Evolutionary conservation across 1,139 yeast genomes (phyloP).

Genomic region (Diutina ranongensis): DNA sequence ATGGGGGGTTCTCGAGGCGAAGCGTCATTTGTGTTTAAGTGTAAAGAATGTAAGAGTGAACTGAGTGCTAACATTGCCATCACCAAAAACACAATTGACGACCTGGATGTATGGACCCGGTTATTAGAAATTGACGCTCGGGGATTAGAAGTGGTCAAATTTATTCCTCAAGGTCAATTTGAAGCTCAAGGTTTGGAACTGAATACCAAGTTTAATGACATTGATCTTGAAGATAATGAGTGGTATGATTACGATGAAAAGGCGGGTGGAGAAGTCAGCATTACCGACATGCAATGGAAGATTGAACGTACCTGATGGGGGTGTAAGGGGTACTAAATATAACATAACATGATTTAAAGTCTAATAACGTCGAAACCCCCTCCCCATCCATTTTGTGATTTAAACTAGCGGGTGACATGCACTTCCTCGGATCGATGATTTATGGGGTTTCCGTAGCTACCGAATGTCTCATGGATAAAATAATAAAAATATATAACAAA

Average conservation of each 20-base stretch:
- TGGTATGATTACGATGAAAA: conserved; percentile 95
- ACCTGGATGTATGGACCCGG: conserved; percentile 22
- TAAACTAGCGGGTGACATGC: too few species aligned
- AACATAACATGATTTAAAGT: too few species aligned
- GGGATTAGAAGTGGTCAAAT: conserved; percentile 66
- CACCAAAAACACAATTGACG: conserved; percentile 21
- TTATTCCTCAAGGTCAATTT: conserved; percentile 60
- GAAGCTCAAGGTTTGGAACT: conserved; percentile 46
- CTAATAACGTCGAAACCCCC: too few species aligned
- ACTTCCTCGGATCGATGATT: too few species aligned
- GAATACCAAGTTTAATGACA: conserved; percentile 42
- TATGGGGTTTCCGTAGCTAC: too few species aligned
- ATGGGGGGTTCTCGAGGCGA: conserved; percentile 69
- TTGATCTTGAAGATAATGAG: conserved; percentile 71
- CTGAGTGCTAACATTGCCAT: conserved; percentile 27
- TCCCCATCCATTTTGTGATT: too few species aligned
- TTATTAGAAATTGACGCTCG: conserved; percentile 72
- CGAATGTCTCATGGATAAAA: too few species aligned
- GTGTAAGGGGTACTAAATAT: too few species aligned
- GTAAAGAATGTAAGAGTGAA: conserved; percentile 49
- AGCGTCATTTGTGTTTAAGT: conserved; percentile 74
- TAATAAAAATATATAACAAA: too few species aligned
- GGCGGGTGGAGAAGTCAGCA: conserved; percentile 68
- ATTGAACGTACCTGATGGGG: neutral
- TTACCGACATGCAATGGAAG: conserved; percentile 47